Base-by-base conservation (phyloP, 805 yeast genomes). In the Ogataea paraovalis region DNA sequence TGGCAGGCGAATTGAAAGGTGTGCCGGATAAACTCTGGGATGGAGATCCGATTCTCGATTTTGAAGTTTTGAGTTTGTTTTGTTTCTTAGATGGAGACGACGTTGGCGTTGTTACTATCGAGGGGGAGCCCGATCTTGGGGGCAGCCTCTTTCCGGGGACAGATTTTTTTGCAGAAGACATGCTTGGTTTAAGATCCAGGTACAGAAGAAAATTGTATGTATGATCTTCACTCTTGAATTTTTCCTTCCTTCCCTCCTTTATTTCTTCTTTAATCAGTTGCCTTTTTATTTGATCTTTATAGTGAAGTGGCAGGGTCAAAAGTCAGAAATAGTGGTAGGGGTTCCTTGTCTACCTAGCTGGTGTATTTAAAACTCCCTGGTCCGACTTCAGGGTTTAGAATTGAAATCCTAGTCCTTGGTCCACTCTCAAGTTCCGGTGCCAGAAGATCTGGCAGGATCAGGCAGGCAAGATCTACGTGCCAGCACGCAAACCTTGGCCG, bases 161-260 rank as follows among this genome's bases (percentile, higher is more conserved):
- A 3, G 50, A 22, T 45, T 58, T 58, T 18, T 52, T 48, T 12
- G 51, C 48, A 9, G 58, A 49, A 9, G 59, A 49, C 52, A 51
- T 51, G 20, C 38, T n/a, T n/a, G n/a, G n/a, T n/a, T n/a, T n/a
- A n/a, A n/a, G n/a, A n/a, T n/a, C n/a, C n/a, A n/a, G n/a, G n/a
- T n/a, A n/a, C n/a, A n/a, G n/a, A n/a, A n/a, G n/a, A n/a, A n/a
- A n/a, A n/a, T n/a, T n/a, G n/a, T n/a, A n/a, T n/a, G n/a, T n/a
- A n/a, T n/a, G n/a, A n/a, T n/a, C n/a, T n/a, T n/a, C n/a, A n/a
- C 16, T 10, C 12, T 10, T 14, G 6, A 10, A 7, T 30, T 30
- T 30, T 30, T 14, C 12, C 16, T 14, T 30, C 12, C 16, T 30
- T 14, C 12, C n/a, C 12, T 30, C n/a, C 12, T 14, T 30, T 30